Conservation (phyloP, 805 yeast species). For the Cyberlindnera sargentensis region DNA sequence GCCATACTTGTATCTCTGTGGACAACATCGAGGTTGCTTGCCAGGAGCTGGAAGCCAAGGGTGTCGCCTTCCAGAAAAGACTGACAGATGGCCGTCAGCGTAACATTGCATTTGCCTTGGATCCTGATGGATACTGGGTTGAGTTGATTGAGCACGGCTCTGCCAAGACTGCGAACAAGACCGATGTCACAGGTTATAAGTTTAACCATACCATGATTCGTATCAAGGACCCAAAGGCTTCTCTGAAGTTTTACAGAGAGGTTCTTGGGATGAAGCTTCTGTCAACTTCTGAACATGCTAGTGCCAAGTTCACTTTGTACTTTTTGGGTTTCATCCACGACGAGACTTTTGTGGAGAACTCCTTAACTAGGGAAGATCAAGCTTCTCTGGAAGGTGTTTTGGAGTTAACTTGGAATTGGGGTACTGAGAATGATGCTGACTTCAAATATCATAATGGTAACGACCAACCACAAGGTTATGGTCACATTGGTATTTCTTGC, state of each 20-base stretch:
- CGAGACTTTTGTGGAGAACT: constrained; percentile 34
- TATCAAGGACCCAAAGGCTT: constrained; percentile 72
- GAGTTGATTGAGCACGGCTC: constrained; percentile 66
- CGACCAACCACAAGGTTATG: constrained; percentile 73
- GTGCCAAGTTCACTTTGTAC: constrained; percentile 78
- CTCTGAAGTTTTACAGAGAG: constrained; percentile 72
- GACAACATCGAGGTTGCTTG: constrained; percentile 67
- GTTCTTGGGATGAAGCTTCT: constrained; percentile 76
- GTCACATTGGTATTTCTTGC: constrained; percentile 74
- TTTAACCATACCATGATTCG: constrained; percentile 93
- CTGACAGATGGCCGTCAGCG: constrained; percentile 87
- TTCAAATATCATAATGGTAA: constrained; percentile 84
- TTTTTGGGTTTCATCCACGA: constrained; percentile 69
- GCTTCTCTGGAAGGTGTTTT: constrained; percentile 58
- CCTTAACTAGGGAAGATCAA: constrained; percentile 28
- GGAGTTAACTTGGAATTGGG: constrained; percentile 94
- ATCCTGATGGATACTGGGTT: constrained; percentile 96
- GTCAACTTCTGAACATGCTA: constrained; percentile 46
- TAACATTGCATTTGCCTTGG: constrained; percentile 89
- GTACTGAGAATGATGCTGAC: constrained; percentile 73
- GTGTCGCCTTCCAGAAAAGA: constrained; percentile 76
- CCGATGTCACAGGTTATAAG: constrained; percentile 28
- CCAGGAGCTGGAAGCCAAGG: constrained; percentile 45
- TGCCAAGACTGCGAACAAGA: constrained; percentile 32
- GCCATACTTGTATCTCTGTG: constrained; percentile 87